A percentile compares a stretch with the other conserved stretches of the same genome.
These are phyloP conservation scores for Allium sativum DNA, from an alignment of 106 monocot species.

Conservation along the genomic window DNA sequence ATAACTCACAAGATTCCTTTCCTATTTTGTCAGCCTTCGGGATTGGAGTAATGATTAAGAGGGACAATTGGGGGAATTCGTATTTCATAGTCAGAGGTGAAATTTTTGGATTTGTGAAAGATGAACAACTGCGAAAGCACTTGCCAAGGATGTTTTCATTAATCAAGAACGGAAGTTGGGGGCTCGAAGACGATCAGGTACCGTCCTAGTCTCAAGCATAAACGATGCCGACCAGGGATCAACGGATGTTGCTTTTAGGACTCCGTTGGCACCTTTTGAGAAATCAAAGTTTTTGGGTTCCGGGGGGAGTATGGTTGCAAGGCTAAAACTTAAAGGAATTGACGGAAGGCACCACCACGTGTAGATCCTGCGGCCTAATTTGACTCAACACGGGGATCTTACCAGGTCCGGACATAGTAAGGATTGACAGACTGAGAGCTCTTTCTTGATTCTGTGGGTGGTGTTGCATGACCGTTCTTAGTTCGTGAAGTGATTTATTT, in stretches of 20 bases:
- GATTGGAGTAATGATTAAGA: too few relatives aligned
- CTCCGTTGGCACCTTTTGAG: constrained; percentile 23
- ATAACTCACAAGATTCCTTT: too few relatives aligned
- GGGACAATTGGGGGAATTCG: too few relatives aligned
- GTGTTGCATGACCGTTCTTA: constrained; percentile 44
- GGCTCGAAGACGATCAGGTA: constrained; percentile 90
- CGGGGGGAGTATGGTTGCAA: too few relatives aligned
- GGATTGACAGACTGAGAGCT: constrained; percentile 36
- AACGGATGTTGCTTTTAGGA: constrained; percentile 33
- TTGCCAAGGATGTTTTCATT: constrained; percentile 47
- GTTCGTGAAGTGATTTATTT: constrained; percentile 27
- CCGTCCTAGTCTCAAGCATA: constrained; percentile 85
- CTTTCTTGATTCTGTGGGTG: constrained; percentile 40
- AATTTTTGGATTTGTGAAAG: constrained; percentile 81
- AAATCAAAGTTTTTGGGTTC: constrained; percentile 23
- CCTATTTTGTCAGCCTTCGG: too few relatives aligned
- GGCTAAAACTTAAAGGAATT: too few relatives aligned
- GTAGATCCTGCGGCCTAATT: too few relatives aligned
- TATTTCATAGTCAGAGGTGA: constrained; percentile 25
- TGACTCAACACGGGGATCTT: too few relatives aligned
- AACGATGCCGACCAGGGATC: constrained; percentile 42
- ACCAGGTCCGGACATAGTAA: not conserved
- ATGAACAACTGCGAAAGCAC: constrained; percentile 48
- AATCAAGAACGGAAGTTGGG: constrained; percentile 89
- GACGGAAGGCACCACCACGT: too few relatives aligned